Evolutionary conservation across 768 basidiomycete genomes (phyloP), one percentile per base, ranked within the genome.

Genomic region (Psilocybe subaeruginosa): DNA sequence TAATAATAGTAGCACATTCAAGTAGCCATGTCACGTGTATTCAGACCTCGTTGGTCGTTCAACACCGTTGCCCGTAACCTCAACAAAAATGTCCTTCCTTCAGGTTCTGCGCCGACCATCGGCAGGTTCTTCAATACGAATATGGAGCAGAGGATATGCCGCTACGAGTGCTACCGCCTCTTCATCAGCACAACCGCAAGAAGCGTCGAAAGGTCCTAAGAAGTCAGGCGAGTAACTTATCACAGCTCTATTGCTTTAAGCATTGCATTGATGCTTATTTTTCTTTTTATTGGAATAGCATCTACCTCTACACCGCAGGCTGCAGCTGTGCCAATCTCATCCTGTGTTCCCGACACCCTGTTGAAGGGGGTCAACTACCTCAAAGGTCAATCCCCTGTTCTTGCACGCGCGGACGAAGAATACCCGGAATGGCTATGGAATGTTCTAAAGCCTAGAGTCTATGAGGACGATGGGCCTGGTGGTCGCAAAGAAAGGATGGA

Each of bases 381-480:
- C 56, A 97, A 97, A 73, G 88, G 85, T 55, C 91, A 95, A 69
- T 76, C 84, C 0, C 87, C 92, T 5, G 86, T 96, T 0, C 72
- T 92, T 23, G 92, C 95, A 1, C 75, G 82, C 9, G 78, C 90
- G 0, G 95, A 97, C 73, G 89, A 91, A 47, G 86, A 88, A 66
- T 97, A 97, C 72, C 95, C 95, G 3, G 72, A 84, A 6, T 97
- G 95, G 95, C 73, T 97, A 43, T 97, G 95, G 95, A 87, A 81
- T 12, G 69, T 94, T 41, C 75, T 92, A 17, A 73, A 86, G 61
- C 82, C 87, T 4, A 84, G 83, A 68, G 80, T 80, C 45, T 77
- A 82, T 57, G 82, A 81, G 16, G 89, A 92, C 57, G 90, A 92
- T 62, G 89, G 89, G 1, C 90, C 87, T 1, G 91, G 90, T 17